phyloP scores from a whole-genome alignment of 768 basidiomycete species.

The Lactarius vividus region DNA sequence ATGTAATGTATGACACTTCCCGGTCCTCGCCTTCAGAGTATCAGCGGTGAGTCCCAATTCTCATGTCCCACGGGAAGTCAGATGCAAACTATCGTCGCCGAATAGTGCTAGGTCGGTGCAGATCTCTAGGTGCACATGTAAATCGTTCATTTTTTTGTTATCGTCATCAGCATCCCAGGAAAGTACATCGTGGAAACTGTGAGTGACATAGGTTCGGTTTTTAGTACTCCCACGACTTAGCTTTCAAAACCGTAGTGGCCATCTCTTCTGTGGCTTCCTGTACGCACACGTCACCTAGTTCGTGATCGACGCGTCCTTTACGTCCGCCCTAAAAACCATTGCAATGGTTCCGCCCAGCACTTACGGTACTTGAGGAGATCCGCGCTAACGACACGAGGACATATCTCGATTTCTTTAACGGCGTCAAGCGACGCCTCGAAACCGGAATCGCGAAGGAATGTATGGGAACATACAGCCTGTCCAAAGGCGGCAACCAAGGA shows the following conservation, averaged over 20 bases:
- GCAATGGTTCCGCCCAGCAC: slow-evolving; percentile 22
- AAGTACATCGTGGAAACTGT: slow-evolving; percentile 13
- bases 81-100: not conserved
- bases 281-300: not conserved
- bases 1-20: not conserved
- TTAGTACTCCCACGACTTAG: not conserved
- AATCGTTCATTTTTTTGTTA: not conserved
- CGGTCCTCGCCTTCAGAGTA: not conserved
- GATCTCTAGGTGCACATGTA: not conserved
- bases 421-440: slow-evolving; percentile 8
- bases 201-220: not conserved
- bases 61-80: not conserved
- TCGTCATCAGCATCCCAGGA: slow-evolving; percentile 3
- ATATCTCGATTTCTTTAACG: not conserved
- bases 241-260: slow-evolving; percentile 1
- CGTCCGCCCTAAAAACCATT: slow-evolving; percentile 2
- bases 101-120: slow-evolving; percentile 8
- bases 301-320: not conserved
- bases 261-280: slow-evolving; percentile 19
- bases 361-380: not conserved
- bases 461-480: slow-evolving; percentile 13
- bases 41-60: not conserved
- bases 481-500: not conserved
- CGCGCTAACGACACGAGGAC: not conserved
- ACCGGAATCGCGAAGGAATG: slow-evolving; percentile 13